Evolutionary conservation across 106 monocot species (phyloP), one percentile per base, ranked within the genome.

Genomic region (Apostasia shenzhenica): DNA sequence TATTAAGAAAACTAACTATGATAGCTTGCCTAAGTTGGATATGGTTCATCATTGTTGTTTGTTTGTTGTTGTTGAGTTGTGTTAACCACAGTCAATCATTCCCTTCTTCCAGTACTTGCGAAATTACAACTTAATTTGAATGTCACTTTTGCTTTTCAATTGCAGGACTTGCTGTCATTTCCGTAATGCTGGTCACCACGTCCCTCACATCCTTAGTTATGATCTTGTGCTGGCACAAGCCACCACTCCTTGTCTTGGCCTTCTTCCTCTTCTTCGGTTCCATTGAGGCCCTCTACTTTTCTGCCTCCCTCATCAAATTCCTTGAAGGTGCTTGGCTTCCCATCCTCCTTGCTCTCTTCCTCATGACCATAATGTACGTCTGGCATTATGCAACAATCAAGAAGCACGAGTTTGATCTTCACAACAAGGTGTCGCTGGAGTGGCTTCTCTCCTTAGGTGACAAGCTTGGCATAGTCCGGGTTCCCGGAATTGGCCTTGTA

Each of bases 381-480:
- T 88, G 88, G 88, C 88, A 88, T 68, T 88, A 88, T 9, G 71
- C 84, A 41, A 88, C 88, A 2, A 76, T 79, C 41, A 81, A 88
- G 64, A 88, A 84, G 68, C 82, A 88, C 9, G 81, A 82, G 47
- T 79, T 82, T 37, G 88, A 88, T 43, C 74, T 88, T 41, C 67
- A 88, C 61, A 88, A 88, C 79, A 88, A 88, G 77, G 84, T 88
- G 41, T 84, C 88, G 5, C 37, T 84, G 1, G 81, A 88, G 5
- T 88, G 88, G 88, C 84, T 88, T 39, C 82, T 88, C 3, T 81
- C 81, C 40, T 77, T 88, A 1, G 84, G 81, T 0, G 73, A 84
- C 51, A 81, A 66, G 48, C 84, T 88, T 0, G 88, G 88, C 49
- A 81, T 84, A 37, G 84, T 74, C 1, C 81, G 88, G 8, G 88